These are phyloP conservation scores for Pistacia vera DNA, from an alignment of 345 rosid genomes.

Conservation along the genomic window DNA sequence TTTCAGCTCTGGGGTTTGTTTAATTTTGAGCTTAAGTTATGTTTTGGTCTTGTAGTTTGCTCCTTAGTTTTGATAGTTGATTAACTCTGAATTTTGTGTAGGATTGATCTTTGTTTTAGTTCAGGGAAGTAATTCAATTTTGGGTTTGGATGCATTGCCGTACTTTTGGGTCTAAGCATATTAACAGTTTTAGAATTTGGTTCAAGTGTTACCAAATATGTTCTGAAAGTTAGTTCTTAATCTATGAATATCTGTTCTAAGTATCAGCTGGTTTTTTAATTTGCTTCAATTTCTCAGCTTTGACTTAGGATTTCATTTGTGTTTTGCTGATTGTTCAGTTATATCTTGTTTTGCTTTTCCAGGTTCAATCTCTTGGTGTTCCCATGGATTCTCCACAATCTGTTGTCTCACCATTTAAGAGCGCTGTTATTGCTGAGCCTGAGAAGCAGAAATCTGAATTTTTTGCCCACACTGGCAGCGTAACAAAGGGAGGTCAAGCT, in stretches of 20 bases:
- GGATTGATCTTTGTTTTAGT: not conserved
- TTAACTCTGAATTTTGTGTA: not conserved
- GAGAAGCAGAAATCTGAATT: conserved; percentile 56
- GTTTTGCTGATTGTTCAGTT: conserved; percentile 8
- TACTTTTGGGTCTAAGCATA: not conserved
- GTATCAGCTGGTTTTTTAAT: conserved; percentile 10
- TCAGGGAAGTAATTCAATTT: not conserved
- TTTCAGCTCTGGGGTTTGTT: not conserved
- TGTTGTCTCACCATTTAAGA: conserved; percentile 87
- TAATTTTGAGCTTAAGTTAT: not conserved
- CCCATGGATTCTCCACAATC: conserved; percentile 97
- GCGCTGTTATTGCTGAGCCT: conserved; percentile 46
- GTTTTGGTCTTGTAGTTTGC: not conserved
- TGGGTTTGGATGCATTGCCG: conserved; percentile 10
- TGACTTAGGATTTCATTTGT: conserved; percentile 10
- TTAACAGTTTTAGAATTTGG: not conserved
- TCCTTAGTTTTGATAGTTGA: not conserved
- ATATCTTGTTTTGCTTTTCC: conserved; percentile 29
- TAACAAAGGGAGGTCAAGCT: conserved; percentile 35
- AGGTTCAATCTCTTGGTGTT: conserved; percentile 31
- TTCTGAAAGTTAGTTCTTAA: not conserved
- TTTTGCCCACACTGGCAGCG: conserved; percentile 39
- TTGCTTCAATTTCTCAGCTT: conserved; percentile 1
- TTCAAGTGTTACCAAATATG: not conserved
- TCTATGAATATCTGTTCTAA: not conserved